phyloP scores from a whole-genome alignment of 1,139 yeast species.

The Yarrowia galli region DNA sequence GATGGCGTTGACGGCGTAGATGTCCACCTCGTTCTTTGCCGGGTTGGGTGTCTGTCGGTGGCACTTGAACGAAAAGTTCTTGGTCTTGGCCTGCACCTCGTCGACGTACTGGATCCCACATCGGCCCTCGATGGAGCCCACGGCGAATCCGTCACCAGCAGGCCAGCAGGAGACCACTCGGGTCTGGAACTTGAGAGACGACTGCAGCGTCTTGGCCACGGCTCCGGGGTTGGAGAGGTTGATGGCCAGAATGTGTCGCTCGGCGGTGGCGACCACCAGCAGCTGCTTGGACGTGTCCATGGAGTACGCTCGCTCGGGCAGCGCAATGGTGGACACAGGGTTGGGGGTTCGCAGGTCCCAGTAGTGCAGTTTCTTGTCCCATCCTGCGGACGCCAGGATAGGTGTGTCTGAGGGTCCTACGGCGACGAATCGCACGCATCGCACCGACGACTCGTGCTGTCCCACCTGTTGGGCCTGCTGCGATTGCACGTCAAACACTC shows the following conservation, averaged over 20 bases:
- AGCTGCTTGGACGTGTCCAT: conserved; percentile 86
- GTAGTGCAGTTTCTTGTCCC: conserved; percentile 94
- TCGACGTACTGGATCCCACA: conserved; percentile 96
- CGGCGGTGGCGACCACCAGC: conserved; percentile 92
- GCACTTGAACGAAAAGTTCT: conserved; percentile 90
- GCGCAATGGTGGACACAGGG: conserved; percentile 78
- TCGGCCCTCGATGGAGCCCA: conserved; percentile 94
- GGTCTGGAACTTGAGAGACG: conserved; percentile 95
- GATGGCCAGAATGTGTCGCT: conserved; percentile 77
- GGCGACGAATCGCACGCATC: conserved; percentile 74
- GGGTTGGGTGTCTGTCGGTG: conserved; percentile 65
- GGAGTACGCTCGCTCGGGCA: conserved; percentile 91
- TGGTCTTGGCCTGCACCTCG: conserved; percentile 69
- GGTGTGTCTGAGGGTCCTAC: conserved; percentile 71
- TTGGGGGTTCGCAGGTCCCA: conserved; percentile 93
- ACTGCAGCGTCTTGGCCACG: conserved; percentile 73
- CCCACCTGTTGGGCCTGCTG: conserved; percentile 89
- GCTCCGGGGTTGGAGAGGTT: conserved; percentile 81
- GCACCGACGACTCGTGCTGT: conserved; percentile 82
- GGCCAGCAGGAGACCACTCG: conserved; percentile 83
- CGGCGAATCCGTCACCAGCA: conserved; percentile 88
- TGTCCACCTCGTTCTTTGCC: conserved; percentile 58
- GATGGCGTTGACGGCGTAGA: conserved; percentile 81
- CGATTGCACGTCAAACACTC: conserved; percentile 79
- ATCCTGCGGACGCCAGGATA: conserved; percentile 89